These are phyloP conservation scores for Puccinia polysora DNA, from an alignment of 1,284 basidiomycete species.

Conservation along the genomic window DNA sequence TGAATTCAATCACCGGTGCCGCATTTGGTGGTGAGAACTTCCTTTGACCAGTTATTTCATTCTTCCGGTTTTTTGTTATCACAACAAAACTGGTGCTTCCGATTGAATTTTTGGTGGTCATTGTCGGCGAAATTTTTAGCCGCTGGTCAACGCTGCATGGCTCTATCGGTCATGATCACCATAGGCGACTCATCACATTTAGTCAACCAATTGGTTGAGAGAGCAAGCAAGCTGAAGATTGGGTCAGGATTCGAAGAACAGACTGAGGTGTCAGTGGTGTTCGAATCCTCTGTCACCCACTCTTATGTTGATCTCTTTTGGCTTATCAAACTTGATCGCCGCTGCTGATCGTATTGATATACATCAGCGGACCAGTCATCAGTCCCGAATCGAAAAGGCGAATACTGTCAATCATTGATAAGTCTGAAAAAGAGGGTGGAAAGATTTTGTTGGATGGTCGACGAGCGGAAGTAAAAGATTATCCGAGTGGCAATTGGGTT, in stretches of 20 bases:
- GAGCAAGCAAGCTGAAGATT: constrained; percentile 74
- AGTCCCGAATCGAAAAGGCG: constrained; percentile 78
- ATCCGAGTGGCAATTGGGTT: constrained; percentile 88
- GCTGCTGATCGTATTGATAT: constrained; percentile 25
- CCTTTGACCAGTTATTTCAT: neutral
- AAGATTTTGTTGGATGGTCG: constrained; percentile 84
- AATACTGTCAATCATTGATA: constrained; percentile 71
- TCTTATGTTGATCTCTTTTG: neutral
- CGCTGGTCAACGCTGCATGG: constrained; percentile 82
- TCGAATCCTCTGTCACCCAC: neutral
- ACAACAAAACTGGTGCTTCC: too few species aligned
- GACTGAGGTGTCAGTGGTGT: constrained; percentile 68
- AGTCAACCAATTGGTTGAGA: constrained; percentile 80
- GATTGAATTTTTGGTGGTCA: neutral
- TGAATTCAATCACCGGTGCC: constrained; percentile 90
- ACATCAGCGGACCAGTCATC: constrained; percentile 79
- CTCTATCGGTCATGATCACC: constrained; percentile 61
- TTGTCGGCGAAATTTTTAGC: constrained; percentile 56
- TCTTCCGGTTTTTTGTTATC: neutral
- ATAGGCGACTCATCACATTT: constrained; percentile 77
- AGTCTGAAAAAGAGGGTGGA: constrained; percentile 78
- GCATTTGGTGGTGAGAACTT: constrained; percentile 73
- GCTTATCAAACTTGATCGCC: neutral
- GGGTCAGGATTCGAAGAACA: constrained; percentile 83
- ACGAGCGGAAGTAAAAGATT: constrained; percentile 64